Base-by-base conservation (phyloP, 257 asterid genomes). In the Nicotiana sylvestris region DNA sequence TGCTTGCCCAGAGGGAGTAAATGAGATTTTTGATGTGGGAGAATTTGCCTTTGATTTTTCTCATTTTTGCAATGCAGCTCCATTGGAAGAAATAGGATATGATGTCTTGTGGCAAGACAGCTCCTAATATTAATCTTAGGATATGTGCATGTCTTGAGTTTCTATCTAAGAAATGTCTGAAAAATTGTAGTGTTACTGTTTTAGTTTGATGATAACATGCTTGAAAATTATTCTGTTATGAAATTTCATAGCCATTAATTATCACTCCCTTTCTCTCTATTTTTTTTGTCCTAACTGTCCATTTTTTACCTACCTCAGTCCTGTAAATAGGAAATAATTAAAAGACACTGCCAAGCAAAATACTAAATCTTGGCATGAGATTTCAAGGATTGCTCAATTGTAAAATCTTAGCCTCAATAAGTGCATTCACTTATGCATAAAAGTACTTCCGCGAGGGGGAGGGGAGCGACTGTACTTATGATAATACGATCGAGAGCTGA, bases 41-140 rank as follows among this genome's bases (percentile, higher is more conserved):
- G 78, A 81, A 76, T 27, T 51, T 27, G 64, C 60, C 0, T 76
- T 76, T 30, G 33, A 17, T 81, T 17, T 81, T 65, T 62, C 49
- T 37, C 46, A 66, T 51, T 81, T 55, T 81, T 46, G 62, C 9
- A 65, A 16, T 1, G 1, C 67, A 32, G 17, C 32, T 66, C 67
- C 61, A 29, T 30, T 32, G 25, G 83, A 81, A 29, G 83, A 81
- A 16, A 55, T 66, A 29, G n/a, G 78, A 49, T 81, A 66, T 58
- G 74, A 65, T 66, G 78, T 25, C 2, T 81, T 81, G 29, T 81
- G 83, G 83, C 78, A 81, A 57, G 46, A 81, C 1, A 66, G 25
- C 13, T 66, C 46, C 27, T 51, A 37, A 32, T 30, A 30, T 43
- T 8, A 9, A 10, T 43, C 58, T 6, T 53, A 53, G 18, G 17